Base-by-base conservation (phyloP, 257 asterid genomes). In the Datura wrightii region DNA sequence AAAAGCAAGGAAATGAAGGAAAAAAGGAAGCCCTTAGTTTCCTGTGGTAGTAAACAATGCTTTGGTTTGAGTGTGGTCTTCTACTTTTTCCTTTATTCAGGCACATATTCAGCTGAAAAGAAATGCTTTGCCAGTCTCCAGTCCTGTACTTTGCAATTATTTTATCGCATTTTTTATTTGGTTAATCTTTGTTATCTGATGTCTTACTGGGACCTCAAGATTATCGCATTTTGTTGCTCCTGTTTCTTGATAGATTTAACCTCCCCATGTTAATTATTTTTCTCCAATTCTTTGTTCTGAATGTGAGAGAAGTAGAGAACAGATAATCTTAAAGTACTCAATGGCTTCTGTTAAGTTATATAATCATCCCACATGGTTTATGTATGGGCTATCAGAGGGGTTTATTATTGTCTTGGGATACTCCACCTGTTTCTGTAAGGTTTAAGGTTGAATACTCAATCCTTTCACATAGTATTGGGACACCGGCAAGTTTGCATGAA, bases 41-140 rank as follows among this genome's bases (percentile, higher is more conserved):
- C 24, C 76, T 67, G 50, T 67, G 76, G 76, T 67, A 67, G 58
- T 11, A 53, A 37, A 67, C 72, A 67, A 67, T 67, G 76, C 50
- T 39, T 37, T 37, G 76, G 11, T 67, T 14, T 2, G 76, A 67
- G 24, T 39, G 76, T 37, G 13, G 50, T 67, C 24, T 6, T 67
- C 76, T 67, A 37, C 19, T 37, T 67, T 67, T 34, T 1, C 48
- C 76, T 8, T 67, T 37, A 37, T 37, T 67, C 13, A 0, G 3
- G 50, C 76, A 67, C 11, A 37, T 9, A 37, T 37, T 37, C 18
- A 14, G 6, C 74, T 6, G 74, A 6, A 66, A 66, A 11, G 1
- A 13, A 66, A 66, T 13, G 48, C 2, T 36, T 36, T 66, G 2
- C 5, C 11, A 66, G 24, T 63, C 42, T 11, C 8, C 41, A 0